phyloP scores from a whole-genome alignment of 1,284 basidiomycete genomes.

The Tetrapyrgos nigripes region DNA sequence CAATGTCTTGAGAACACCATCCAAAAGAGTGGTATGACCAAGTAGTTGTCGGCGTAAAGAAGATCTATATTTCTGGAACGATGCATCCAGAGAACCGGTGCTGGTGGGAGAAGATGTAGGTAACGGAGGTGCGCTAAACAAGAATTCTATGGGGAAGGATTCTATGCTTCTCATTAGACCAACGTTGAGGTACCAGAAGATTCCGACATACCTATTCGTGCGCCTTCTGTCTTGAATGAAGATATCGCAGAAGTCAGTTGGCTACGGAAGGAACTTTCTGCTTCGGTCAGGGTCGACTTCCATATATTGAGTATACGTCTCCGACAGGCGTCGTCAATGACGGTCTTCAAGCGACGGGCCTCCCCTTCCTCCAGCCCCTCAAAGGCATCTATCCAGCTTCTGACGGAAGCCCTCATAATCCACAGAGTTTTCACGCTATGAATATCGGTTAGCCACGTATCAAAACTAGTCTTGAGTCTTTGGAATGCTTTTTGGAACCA shows the following conservation, averaged over 20 bases:
- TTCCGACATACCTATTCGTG: neutral
- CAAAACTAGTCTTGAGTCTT: slow-evolving; percentile 50
- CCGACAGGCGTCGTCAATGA: slow-evolving; percentile 59
- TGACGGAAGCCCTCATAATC: slow-evolving; percentile 59
- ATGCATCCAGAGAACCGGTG: slow-evolving; percentile 46
- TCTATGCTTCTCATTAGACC: slow-evolving; percentile 44
- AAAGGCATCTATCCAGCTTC: slow-evolving; percentile 49
- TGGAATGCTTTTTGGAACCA: slow-evolving; percentile 68
- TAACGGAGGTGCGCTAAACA: slow-evolving; percentile 60
- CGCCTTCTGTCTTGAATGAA: neutral
- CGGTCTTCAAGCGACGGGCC: slow-evolving; percentile 40
- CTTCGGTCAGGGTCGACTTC: slow-evolving; percentile 49
- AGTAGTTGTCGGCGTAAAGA: slow-evolving; percentile 62
- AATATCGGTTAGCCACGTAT: slow-evolving; percentile 64
- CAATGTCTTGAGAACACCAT: slow-evolving; percentile 59
- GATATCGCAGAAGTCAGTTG: slow-evolving; percentile 41
- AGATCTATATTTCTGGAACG: slow-evolving; percentile 64
- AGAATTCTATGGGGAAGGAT: slow-evolving; percentile 52
- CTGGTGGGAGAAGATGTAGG: slow-evolving; percentile 50
- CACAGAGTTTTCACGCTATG: slow-evolving; percentile 68
- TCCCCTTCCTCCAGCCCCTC: slow-evolving; percentile 54
- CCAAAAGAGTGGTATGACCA: slow-evolving; percentile 64
- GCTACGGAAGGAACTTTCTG: slow-evolving; percentile 52
- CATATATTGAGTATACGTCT: slow-evolving; percentile 63
- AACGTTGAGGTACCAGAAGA: neutral